Evolutionary conservation across 345 rosid genomes (phyloP), one percentile per base, ranked within the genome.

Genomic region (Salix dunnii): DNA sequence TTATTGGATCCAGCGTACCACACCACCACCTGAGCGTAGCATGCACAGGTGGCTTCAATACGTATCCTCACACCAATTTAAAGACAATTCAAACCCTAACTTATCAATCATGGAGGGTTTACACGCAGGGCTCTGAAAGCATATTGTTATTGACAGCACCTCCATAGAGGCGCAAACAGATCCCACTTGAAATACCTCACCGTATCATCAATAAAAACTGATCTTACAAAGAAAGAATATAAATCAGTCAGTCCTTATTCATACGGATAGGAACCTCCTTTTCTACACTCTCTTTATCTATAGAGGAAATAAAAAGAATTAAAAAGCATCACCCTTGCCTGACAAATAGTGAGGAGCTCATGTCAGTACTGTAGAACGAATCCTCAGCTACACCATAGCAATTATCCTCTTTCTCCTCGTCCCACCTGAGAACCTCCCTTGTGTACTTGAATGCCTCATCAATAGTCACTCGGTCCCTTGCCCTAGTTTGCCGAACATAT

Each of bases 381-480:
- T 96, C 98, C 85, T 96, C 98, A 46, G 76, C 88, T 35, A 86
- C 92, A 38, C 89, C 91, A 16, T 83, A 92, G 77, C 85, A 96
- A 84, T 77, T 86, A 7, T 87, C 97, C 28, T 89, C 99, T 83
- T 88, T 96, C 87, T 96, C 97, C 66, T 96, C 99, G 7, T 92
- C 95, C 99, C 99, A 96, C 79, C 89, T 96, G 61, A 96, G 89
- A 77, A 96, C 95, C 85, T 96, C 98, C 82, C 98, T 90, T 65
- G 88, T 85, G 75, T 91, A 94, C 87, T 92, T 93, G 70, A 96
- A 96, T 31, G 95, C 97, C 77, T 94, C 98, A 27, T 94, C 90
- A 8, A 94, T 86, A 2, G 90, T 90, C 9, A 73, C 70, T 0
- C 94, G 87, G 48, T 96, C 99, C 82, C 99, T 88, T 6, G 97